Base-by-base conservation (phyloP, 345 rosid genomes). In the Cardiospermum halicacabum region DNA sequence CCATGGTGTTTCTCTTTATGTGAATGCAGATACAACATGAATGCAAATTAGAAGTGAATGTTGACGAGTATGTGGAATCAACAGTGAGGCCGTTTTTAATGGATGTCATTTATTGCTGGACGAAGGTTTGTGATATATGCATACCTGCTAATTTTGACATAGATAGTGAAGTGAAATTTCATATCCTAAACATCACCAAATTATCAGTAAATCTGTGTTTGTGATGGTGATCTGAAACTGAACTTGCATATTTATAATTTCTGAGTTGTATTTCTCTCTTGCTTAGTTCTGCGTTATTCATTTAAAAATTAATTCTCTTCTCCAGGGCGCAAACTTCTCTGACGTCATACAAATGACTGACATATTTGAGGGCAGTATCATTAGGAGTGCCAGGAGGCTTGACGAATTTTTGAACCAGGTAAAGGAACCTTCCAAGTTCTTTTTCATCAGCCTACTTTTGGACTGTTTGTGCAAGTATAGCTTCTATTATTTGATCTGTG, bases 351-450 rank as follows among this genome's bases (percentile, higher is more conserved):
- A 85, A 68, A 91, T 85, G 97, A 95, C 99, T 13, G 96, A 91
- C 77, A 91, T 91, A 68, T 95, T 95, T 72, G 97, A 95, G 77
- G 99, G 99, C 51, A 95, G 99, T 66, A 84, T 95, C 66, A 86
- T 91, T 57, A 83, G 96, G 69, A 95, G 96, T 71, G 91, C 92
- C 48, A 83, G 99, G 81, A 82, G 96, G 74, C 91, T 91, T 2
- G 99, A 89, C 49, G 99, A 95, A 76, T 95, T 95, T 81, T 61
- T 95, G 88, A 91, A 87, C 75, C 97, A 91, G 96, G 97, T 91
- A 75, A 25, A 42, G 7, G 26, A 18, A 42, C 11, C 53, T 42
- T 32, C 58, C 30, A 54, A 39, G 34, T 4, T 4, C 18, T 43
- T 37, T 58, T 12, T 58, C 48, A 22, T 37, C 2, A 40, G 11